Evolutionary conservation across 176 grass and related monocot genomes (phyloP), one percentile per base, ranked within the genome.

Genomic region (Carex kokanica): DNA sequence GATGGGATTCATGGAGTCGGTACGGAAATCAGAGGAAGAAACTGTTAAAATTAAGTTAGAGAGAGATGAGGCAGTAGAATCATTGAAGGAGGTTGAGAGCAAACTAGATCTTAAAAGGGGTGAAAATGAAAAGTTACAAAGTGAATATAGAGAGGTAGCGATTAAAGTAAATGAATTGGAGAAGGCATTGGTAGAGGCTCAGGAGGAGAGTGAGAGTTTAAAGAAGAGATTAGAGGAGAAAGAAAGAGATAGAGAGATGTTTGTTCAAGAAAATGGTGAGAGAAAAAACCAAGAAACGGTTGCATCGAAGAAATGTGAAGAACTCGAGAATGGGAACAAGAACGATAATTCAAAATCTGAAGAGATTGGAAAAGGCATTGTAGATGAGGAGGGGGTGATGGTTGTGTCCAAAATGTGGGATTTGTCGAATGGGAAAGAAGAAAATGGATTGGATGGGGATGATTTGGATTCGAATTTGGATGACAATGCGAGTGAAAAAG

Each of bases 211-310:
- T 47, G 24, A 83, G 6, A 82, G 78, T 21, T 80, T 91, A 88
- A 98, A 98, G 60, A 92, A 98, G 7, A 91, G 85, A 69, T 79
- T 92, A 41, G 31, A 91, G 32, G 95, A 93, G 84, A 94, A 98
- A 72, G 92, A 98, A 81, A 93, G 94, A 57, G 89, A 87, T 27
- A 56, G 90, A 57, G 90, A 94, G 29, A 88, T 85, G 73, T 87
- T 87, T 89, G 88, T 79, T 69, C 88, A 92, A 71, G 88, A 94
- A 83, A 94, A 94, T 4, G 81, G 92, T 4, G 95, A 98, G 24
- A 83, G 89, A 65, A 86, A 85, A 60, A 83, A 43, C 40, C 91
- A 72, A 69, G 88, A 92, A 86, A 78, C 77, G 7, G 51, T 82
- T 80, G 79, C 90, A 83, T 88, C 83, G 11, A 85, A 90, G 25